phyloP scores from a whole-genome alignment of 805 yeast species.

The Candida pini region DNA sequence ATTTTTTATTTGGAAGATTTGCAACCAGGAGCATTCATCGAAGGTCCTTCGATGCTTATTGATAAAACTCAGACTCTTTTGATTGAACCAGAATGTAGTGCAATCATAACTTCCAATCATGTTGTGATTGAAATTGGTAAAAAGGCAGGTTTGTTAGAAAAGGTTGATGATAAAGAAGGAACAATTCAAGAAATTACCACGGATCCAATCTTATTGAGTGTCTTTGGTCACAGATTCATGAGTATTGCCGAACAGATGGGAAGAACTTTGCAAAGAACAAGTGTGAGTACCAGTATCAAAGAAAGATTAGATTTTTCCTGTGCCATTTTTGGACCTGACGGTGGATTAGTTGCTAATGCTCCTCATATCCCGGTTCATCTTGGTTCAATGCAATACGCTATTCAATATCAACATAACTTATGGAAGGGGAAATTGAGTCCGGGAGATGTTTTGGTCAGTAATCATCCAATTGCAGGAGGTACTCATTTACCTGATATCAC shows the following conservation, averaged over 20 bases:
- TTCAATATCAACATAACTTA: constrained; percentile 31
- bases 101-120: constrained; percentile 31
- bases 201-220: constrained; percentile 36
- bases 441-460: constrained; percentile 37
- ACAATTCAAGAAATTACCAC: constrained; percentile 14
- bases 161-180: constrained; percentile 2
- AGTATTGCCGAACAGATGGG: constrained; percentile 42
- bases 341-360: constrained; percentile 37
- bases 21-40: constrained; percentile 24
- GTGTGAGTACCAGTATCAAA: constrained; percentile 36
- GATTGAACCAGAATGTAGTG: constrained; percentile 31
- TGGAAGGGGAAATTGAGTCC: constrained; percentile 33
- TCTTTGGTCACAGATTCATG: constrained; percentile 40
- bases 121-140: constrained; percentile 23
- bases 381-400: constrained; percentile 38
- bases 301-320: constrained; percentile 40
- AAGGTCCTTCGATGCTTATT: constrained; percentile 33
- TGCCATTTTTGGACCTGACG: constrained; percentile 37
- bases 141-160: constrained; percentile 1
- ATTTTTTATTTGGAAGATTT: constrained; percentile 28
- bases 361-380: constrained; percentile 40
- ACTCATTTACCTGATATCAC: constrained; percentile 45
- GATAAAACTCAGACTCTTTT: constrained; percentile 35
- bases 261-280: constrained; percentile 34
- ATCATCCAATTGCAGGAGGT: constrained; percentile 38